Evolutionary conservation across 192 early-diverging fungal species (phyloP).

Genomic region (Phycomyces nitens): DNA sequence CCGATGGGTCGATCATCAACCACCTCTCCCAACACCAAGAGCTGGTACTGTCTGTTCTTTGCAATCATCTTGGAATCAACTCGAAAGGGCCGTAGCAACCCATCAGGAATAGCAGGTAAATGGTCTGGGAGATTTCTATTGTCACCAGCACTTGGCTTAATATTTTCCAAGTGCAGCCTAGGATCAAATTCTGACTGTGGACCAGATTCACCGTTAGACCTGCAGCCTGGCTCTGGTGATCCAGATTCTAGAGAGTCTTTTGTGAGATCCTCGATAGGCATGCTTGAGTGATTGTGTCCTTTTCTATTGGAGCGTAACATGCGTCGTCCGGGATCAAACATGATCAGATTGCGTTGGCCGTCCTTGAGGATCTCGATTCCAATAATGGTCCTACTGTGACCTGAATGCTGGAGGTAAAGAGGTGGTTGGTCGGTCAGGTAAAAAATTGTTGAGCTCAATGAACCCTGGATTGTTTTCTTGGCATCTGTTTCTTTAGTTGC

Average conservation of each 20-base stretch:
- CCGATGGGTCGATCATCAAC: not conserved
- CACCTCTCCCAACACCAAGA: conserved; percentile 30
- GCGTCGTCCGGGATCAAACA: conserved; percentile 60
- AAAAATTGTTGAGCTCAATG: conserved; percentile 5
- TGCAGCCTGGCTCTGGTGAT: not conserved
- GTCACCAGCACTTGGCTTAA: too few species aligned
- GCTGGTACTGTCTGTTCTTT: conserved; percentile 30
- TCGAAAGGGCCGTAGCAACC: conserved; percentile 21
- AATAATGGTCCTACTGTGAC: conserved; percentile 63
- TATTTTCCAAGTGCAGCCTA: not conserved
- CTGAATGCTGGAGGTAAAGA: conserved; percentile 69
- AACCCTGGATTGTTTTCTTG: not conserved
- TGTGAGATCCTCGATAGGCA: not conserved
- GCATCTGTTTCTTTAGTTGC: conserved; percentile 28
- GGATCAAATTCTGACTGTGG: too few species aligned
- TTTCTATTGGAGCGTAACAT: conserved; percentile 9
- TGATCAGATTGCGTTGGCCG: conserved; percentile 45
- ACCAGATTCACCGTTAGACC: not conserved
- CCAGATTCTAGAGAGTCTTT: not conserved
- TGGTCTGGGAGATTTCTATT: not conserved
- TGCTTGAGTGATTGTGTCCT: conserved; percentile 18
- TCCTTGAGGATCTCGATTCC: conserved; percentile 49
- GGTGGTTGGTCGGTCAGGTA: conserved; percentile 53
- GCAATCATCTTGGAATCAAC: conserved; percentile 22
- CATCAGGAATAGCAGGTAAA: conserved; percentile 3